Base-by-base conservation (phyloP, 2,329 filamentous ascomycete genomes). In the Penicillium brevicompactum region DNA sequence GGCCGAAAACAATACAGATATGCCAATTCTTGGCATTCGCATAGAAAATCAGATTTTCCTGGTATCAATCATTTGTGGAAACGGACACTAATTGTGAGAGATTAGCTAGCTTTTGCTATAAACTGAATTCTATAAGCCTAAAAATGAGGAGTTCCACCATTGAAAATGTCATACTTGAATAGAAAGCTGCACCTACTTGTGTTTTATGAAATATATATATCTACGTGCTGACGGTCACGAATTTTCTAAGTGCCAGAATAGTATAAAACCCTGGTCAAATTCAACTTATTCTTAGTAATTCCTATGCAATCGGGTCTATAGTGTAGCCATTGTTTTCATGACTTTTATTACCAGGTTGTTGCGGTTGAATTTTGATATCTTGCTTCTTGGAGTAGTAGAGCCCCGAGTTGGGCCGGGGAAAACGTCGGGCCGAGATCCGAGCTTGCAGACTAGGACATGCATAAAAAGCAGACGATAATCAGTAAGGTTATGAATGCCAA, bases 351-450 rank as follows among this genome's bases (percentile, higher is more conserved):
- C 46, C 22, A 31, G 34, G 22, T 41, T 9, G 14, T 49, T 41
- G 46, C 46, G 22, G n/a, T 49, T 49, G 46, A 30, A 30, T 41
- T 1, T 49, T 49, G 46, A 49, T 41, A 41, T 41, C 46, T 41
- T 49, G 46, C 22, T 49, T 41, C 37, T 49, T 40, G 46, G 46
- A 41, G 46, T 41, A 49, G n/a, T 48, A 24, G 22, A 48, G 30
- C 32, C 37, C n/a, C 46, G 5, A 14, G 41, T 49, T 40, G 10
- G 14, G 34, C 46, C 44, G 9, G 24, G 46, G 34, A 41, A 41
- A 49, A 49, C n/a, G 34, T 49, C 46, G 37, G 46, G 46, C 46
- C 46, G 37, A n/a, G 21, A 30, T 49, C 22, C 41, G n/a, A 34
- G 31, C 44, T 46, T n/a, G n/a, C n/a, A n/a, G n/a, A n/a, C n/a